Evolutionary conservation across 345 rosid genomes (phyloP), one percentile per base, ranked within the genome.

Genomic region (Alliaria petiolata): DNA sequence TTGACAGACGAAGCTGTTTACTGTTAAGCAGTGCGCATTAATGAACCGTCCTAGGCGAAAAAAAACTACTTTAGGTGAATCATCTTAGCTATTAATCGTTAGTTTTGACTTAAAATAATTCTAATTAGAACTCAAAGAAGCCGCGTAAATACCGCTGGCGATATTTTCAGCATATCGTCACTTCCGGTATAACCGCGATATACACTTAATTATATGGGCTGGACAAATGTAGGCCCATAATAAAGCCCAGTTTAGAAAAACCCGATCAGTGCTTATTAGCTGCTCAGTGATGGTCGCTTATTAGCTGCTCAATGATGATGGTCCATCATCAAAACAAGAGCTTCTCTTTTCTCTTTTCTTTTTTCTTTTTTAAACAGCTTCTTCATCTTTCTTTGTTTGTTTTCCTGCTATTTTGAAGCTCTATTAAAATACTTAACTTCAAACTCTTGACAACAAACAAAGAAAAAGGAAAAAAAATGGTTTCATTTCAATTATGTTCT

Each of bases 1-100:
- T 2, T 53, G 79, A 54, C 79, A 68, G 36, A 45, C n/a, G 57
- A 75, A 75, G 36, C 54, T 68, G 74, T 53, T 28, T 25, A 34
- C 65, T 52, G 64, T 36, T 63, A 63, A 64, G 57, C 62, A 44
- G 55, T 62, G 62, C 53, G n/a, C 43, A 65, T 70, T 28, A 34
- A 54, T 67, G 56, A 42, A 49, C 57, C 33, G 49, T 54, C 77
- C 71, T 73, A 65, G 1, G 44, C 25, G 11, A 38, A 65, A 74
- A n/a, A 45, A 43, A 28, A 22, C 69, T 74, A 43, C 15, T 22
- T 61, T 67, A 51, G 56, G 49, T 68, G 28, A 68, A 68, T 75
- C 64, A 67, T 75, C 16, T 12, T 54, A 43, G 20, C 44, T 43
- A 60, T 51, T 25, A 49, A 19, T 62, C 19, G 40, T 54, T 61